Conservation (phyloP, 2,329 filamentous ascomycete species). For the Penicillium hesseltinei region DNA sequence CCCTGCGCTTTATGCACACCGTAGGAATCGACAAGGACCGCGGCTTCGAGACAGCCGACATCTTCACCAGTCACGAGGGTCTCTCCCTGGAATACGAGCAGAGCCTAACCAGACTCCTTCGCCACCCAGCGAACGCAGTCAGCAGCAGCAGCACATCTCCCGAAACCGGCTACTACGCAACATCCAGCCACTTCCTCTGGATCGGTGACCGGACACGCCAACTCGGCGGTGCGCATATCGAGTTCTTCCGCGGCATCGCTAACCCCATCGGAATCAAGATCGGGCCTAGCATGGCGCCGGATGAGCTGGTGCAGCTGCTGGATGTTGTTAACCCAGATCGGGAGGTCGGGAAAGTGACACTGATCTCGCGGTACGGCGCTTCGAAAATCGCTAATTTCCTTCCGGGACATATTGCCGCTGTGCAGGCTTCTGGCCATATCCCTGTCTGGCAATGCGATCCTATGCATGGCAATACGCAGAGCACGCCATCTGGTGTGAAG, state of each 20-base stretch:
- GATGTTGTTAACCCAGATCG: constrained; percentile 78
- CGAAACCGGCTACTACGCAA: constrained; percentile 74
- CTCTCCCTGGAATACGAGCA: constrained; percentile 94
- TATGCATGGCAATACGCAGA: constrained; percentile 82
- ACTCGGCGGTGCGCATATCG: constrained; percentile 87
- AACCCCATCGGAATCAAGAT: constrained; percentile 98
- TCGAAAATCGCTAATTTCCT: constrained; percentile 72
- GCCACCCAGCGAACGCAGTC: constrained; percentile 42
- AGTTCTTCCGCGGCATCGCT: constrained; percentile 93
- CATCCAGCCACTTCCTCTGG: constrained; percentile 96
- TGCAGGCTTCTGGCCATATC: constrained; percentile 70
- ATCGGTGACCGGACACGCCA: constrained; percentile 95
- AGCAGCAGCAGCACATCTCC: neutral
- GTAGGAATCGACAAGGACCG: constrained; percentile 84
- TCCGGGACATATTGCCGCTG: constrained; percentile 81
- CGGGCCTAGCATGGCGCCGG: constrained; percentile 74
- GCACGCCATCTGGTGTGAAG: constrained; percentile 76
- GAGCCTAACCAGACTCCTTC: constrained; percentile 73
- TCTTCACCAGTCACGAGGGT: constrained; percentile 94
- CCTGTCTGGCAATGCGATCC: constrained; percentile 99
- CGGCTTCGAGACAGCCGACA: constrained; percentile 84
- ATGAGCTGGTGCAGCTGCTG: constrained; percentile 75
- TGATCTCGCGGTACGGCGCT: constrained; percentile 94
- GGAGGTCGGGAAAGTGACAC: constrained; percentile 88
- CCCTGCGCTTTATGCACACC: constrained; percentile 88